These are phyloP conservation scores for Lachnellula hyalina DNA, from an alignment of 2,329 filamentous ascomycete genomes.

Conservation along the genomic window DNA sequence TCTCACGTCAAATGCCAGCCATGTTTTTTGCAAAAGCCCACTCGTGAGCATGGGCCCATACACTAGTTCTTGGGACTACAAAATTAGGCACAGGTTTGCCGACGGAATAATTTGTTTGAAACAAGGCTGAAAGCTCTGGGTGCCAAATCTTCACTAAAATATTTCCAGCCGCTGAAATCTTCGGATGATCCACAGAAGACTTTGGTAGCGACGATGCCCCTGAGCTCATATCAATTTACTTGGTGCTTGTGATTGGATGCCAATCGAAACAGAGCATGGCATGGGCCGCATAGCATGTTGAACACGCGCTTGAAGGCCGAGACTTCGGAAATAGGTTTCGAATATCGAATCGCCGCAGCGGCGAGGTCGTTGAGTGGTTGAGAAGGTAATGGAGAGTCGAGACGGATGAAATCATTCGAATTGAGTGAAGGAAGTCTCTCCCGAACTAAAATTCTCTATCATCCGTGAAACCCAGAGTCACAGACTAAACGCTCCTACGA, in stretches of 20 bases:
- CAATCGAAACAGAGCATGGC: background rate
- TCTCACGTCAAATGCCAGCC: background rate
- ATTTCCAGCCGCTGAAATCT: background rate
- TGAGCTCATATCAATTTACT: background rate
- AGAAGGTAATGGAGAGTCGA: no score
- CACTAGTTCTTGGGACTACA: background rate
- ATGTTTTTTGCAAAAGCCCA: slow-evolving; percentile 4
- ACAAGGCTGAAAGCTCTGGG: background rate
- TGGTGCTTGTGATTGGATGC: background rate
- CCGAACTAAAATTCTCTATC: no score
- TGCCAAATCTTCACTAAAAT: background rate
- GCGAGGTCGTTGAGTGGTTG: no score
- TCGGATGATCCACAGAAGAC: background rate
- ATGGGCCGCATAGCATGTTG: no score
- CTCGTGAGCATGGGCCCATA: background rate
- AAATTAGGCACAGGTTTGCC: background rate
- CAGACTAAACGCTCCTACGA: no score
- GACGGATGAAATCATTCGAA: no score
- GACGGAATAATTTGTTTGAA: slow-evolving; percentile 8
- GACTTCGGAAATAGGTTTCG: no score
- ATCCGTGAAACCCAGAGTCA: no score
- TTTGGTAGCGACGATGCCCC: background rate
- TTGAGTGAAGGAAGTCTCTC: no score
- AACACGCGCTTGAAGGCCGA: no score
- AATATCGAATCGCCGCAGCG: no score